Evolutionary conservation across 2,329 filamentous ascomycete genomes (phyloP).

Genomic region (Cladosporium cucumerinum): DNA sequence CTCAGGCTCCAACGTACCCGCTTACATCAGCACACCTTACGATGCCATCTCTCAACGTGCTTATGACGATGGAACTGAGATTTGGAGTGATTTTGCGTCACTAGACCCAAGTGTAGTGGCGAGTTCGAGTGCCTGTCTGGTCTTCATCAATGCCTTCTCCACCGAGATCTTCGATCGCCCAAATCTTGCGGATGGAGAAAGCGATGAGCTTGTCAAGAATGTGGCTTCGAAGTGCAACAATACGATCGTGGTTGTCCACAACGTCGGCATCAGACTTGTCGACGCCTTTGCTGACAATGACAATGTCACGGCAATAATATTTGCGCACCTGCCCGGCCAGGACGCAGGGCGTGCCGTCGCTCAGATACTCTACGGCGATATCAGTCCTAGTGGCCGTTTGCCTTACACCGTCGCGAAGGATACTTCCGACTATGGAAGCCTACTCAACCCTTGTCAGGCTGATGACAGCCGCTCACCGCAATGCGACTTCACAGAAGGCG

Average conservation of each 20-base stretch:
- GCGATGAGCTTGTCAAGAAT: constrained; percentile 54
- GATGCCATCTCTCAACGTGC: constrained; percentile 35
- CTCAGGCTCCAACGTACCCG: constrained; percentile 33
- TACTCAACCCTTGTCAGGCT: constrained; percentile 36
- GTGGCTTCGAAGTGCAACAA: constrained; percentile 60
- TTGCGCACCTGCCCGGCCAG: constrained; percentile 63
- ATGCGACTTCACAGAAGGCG: constrained; percentile 35
- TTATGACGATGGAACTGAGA: constrained; percentile 52
- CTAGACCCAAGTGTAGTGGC: constrained; percentile 49
- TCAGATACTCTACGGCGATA: constrained; percentile 56
- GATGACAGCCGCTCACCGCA: constrained; percentile 27
- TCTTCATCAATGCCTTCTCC: constrained; percentile 57
- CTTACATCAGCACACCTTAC: constrained; percentile 36
- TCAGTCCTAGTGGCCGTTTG: constrained; percentile 56
- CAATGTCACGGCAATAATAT: constrained; percentile 63
- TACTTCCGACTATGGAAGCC: constrained; percentile 53
- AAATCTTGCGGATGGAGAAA: constrained; percentile 39
- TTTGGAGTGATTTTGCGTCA: constrained; percentile 59
- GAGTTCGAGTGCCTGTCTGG: constrained; percentile 43
- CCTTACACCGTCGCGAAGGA: constrained; percentile 61
- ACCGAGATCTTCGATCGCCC: constrained; percentile 40
- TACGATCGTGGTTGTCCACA: constrained; percentile 64
- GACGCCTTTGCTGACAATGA: constrained; percentile 60
- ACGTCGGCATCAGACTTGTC: constrained; percentile 59
- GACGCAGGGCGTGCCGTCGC: constrained; percentile 57